Base-by-base conservation (phyloP, 768 basidiomycete genomes). In the Suillus luteus region DNA sequence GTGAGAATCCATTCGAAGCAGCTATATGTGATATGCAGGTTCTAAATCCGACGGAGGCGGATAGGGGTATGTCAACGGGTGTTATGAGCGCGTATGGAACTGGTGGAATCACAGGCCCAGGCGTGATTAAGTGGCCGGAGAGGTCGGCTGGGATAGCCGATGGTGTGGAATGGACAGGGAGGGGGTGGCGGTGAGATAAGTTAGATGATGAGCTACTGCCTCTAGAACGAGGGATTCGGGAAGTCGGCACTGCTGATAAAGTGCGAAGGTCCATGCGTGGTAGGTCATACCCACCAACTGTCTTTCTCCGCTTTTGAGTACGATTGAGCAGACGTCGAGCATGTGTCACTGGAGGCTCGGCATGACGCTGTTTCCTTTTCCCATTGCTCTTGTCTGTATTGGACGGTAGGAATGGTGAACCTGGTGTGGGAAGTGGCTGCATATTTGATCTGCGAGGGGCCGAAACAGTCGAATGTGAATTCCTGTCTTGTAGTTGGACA, bases 1-100 rank as follows among this genome's bases (percentile, higher is more conserved):
- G 68, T 14, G 70, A 71, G 63, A 82, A 82, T 17, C 80, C 80
- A 48, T 85, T 82, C 38, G 82, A 81, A 22, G 73, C 67, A 0
- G 82, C 77, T 74, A 87, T 82, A 62, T 70, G 70, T 11, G 72
- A 67, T 2, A 85, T 64, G 17, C 76, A 67, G 51, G 69, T 63
- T 8, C 69, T 67, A 15, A 80, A 68, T 2, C 79, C 80, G 7
- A 76, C 66, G 10, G 64, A 52, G 0, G 66, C 59, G 14, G 61
- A 41, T 5, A 76, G 19, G 33, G 62, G 22, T 2, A 73, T 1
- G 24, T 75, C 74, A 0, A 58, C 11, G 0, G 65, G 57, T 0
- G 57, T 60, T 7, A 57, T 65, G 43, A 58, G 58, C 12, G 55
- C 9, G 11, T 40, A 33, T 24, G 54, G 51, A 19, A 64, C 41